phyloP scores from a whole-genome alignment of 345 rosid genomes.

The Eucalyptus sp. region DNA sequence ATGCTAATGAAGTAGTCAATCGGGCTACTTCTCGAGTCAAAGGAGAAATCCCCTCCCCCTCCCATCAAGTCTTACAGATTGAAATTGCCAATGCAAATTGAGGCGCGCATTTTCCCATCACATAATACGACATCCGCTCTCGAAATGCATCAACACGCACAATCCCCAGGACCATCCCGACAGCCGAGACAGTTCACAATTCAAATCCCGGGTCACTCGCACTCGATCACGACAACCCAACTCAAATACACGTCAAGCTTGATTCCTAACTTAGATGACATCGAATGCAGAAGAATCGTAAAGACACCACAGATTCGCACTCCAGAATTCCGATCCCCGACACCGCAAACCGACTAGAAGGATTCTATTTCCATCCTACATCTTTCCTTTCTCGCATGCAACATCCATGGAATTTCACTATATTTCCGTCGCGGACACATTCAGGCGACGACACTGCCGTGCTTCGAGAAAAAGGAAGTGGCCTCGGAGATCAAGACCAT shows the following conservation, averaged over 20 bases:
- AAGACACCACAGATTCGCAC: background rate
- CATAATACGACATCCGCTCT: background rate
- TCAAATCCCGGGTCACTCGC: background rate
- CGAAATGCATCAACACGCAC: background rate
- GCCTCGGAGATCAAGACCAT: background rate
- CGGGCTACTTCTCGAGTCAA: background rate
- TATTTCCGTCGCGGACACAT: rapidly evolving
- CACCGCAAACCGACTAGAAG: background rate
- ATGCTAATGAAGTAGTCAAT: background rate
- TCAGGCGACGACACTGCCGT: background rate
- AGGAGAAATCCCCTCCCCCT: background rate
- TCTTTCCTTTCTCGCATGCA: background rate
- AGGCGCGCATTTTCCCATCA: background rate
- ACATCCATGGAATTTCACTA: background rate
- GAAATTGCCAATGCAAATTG: background rate
- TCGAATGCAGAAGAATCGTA: background rate
- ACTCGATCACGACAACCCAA: background rate
- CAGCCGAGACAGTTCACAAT: background rate
- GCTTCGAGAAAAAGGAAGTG: background rate
- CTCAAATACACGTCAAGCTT: background rate
- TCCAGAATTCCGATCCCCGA: background rate
- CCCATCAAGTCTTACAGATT: background rate
- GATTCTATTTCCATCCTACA: background rate
- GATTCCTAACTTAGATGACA: background rate
- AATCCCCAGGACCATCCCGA: background rate